Percentiles rank a stretch among this genome's conserved stretches.
Evolutionary conservation across 495 filamentous ascomycete genomes (phyloP).

Genomic region (Podospora australis): DNA sequence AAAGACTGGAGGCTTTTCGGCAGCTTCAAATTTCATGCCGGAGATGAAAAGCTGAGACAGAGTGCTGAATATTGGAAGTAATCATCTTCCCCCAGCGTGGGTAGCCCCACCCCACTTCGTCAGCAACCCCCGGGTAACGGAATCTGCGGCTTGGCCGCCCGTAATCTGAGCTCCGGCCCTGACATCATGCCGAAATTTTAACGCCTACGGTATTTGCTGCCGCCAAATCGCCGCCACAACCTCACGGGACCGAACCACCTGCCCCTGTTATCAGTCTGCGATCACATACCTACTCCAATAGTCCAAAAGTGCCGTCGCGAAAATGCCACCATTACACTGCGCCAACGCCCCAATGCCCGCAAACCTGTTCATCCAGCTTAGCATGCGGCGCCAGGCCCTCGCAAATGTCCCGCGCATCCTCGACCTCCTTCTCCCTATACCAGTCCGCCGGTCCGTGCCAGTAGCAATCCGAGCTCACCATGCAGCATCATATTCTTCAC

Average conservation of each 20-base stretch:
- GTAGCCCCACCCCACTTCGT: too few relatives aligned
- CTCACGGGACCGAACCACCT: not conserved
- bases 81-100: too few relatives aligned
- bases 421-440: slow-evolving; percentile 31
- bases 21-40: too few relatives aligned
- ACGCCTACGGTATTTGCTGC: not conserved
- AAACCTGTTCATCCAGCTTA: slow-evolving; percentile 34
- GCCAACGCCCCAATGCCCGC: slow-evolving; percentile 32
- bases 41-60: too few relatives aligned
- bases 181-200: slow-evolving; percentile 40
- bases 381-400: slow-evolving; percentile 21
- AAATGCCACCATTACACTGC: slow-evolving; percentile 31
- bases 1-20: too few relatives aligned
- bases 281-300: not conserved
- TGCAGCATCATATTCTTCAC: not conserved
- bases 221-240: not conserved
- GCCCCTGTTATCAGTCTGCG: not conserved
- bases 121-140: too few relatives aligned
- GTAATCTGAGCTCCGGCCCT: too few relatives aligned
- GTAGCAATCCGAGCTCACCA: slow-evolving; percentile 3
- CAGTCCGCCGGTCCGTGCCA: not conserved
- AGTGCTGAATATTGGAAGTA: too few relatives aligned
- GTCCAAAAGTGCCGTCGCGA: not conserved
- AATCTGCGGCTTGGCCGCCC: too few relatives aligned
- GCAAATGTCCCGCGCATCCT: slow-evolving; percentile 22